Percentiles rank a stretch among this genome's conserved stretches.
These are phyloP conservation scores for Solanum bulbocastanum DNA, from an alignment of 257 asterid species.

Conservation along the genomic window DNA sequence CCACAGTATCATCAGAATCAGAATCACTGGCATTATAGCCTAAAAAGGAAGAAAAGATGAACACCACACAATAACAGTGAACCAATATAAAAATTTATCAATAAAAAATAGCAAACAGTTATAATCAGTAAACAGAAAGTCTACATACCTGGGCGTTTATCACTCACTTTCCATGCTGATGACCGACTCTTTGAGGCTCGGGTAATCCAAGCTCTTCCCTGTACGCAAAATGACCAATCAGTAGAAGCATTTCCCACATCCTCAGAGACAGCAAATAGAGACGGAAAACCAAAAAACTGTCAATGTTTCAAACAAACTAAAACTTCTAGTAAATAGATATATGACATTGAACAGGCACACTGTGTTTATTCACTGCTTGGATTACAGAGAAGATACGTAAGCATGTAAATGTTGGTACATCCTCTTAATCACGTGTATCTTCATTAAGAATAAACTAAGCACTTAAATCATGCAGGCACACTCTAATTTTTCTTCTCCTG, in stretches of 20 bases:
- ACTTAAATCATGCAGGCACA: not conserved
- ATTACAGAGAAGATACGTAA: not conserved
- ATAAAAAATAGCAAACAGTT: not conserved
- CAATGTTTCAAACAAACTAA: not conserved
- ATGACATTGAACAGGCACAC: not conserved
- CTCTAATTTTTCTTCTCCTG: not conserved
- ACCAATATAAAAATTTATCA: not conserved
- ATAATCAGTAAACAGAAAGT: not conserved
- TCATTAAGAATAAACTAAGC: not conserved
- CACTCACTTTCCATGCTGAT: conserved; percentile 72
- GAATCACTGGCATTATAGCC: conserved; percentile 92
- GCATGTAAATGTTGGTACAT: not conserved
- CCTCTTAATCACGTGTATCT: not conserved
- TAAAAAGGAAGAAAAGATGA: conserved; percentile 11
- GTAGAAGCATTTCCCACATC: not conserved
- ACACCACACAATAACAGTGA: not conserved
- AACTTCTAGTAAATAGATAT: not conserved
- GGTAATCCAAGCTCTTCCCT: conserved; percentile 81
- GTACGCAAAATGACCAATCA: conserved; percentile 6
- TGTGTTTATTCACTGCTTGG: not conserved
- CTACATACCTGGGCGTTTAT: conserved; percentile 82
- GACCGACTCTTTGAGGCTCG: conserved; percentile 66
- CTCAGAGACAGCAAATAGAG: not conserved
- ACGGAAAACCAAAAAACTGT: not conserved
- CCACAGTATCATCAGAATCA: conserved; percentile 59